phyloP scores from a whole-genome alignment of 179 eudicot genomes.

The Beta macrorhiza region DNA sequence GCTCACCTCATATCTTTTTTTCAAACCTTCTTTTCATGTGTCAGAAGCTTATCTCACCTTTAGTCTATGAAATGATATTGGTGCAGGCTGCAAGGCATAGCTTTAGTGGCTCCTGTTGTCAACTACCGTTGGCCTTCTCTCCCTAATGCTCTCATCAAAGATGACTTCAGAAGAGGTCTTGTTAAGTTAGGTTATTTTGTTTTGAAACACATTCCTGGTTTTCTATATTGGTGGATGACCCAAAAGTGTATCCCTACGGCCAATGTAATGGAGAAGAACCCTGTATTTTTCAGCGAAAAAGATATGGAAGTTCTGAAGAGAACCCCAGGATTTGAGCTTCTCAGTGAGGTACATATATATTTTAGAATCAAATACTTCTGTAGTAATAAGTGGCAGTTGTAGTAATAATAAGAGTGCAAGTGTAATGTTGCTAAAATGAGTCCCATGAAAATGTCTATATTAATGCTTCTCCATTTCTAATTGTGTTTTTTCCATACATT shows the following conservation, averaged over 20 bases:
- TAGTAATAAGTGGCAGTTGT: too few species aligned
- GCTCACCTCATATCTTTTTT: not conserved
- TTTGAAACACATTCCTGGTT: conserved; percentile 47
- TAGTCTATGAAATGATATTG: not conserved
- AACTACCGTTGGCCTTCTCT: conserved; percentile 90
- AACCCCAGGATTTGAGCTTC: conserved; percentile 82
- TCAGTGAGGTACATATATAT: conserved; percentile 53
- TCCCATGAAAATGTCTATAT: too few species aligned
- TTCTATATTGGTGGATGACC: conserved; percentile 87
- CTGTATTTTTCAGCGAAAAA: conserved; percentile 58
- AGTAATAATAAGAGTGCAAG: too few species aligned
- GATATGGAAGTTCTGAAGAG: conserved; percentile 76
- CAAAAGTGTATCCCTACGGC: conserved; percentile 76
- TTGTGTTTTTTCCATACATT: not conserved
- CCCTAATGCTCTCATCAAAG: conserved; percentile 53
- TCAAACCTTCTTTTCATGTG: not conserved
- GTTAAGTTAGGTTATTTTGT: conserved; percentile 45
- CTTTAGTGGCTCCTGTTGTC: conserved; percentile 72
- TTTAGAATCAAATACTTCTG: not conserved
- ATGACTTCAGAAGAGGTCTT: conserved; percentile 68
- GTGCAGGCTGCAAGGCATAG: conserved; percentile 79
- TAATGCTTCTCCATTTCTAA: not conserved
- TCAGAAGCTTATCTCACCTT: conserved; percentile 12
- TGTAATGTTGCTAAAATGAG: too few species aligned
- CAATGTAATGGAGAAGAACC: conserved; percentile 68